Conservation (phyloP, 2,329 filamentous ascomycete genomes). For the Fusarium abutilonis region DNA sequence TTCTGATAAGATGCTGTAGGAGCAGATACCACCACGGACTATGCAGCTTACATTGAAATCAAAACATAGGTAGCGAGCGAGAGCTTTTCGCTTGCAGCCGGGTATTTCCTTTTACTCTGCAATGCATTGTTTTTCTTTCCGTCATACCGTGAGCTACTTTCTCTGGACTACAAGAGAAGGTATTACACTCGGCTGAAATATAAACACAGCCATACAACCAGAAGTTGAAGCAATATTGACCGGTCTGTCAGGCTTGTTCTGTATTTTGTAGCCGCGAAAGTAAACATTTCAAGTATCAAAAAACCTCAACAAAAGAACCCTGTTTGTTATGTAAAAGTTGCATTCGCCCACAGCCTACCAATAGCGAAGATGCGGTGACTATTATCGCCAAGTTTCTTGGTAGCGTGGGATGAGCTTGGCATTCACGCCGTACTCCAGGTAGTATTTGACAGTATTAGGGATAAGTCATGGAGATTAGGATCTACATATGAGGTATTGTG, state of each 20-base stretch:
- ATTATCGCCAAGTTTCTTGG: conserved; percentile 11
- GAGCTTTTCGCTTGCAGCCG: neutral
- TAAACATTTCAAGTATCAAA: neutral
- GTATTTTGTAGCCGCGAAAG: neutral
- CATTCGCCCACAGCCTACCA: neutral
- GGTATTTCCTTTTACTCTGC: neutral
- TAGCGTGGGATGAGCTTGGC: conserved; percentile 11
- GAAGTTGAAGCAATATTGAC: no score
- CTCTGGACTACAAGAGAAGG: no score
- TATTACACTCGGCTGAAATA: no score
- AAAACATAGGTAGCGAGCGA: conserved; percentile 12
- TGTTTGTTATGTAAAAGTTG: no score
- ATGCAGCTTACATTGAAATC: conserved; percentile 11
- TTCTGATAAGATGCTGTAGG: conserved; percentile 10
- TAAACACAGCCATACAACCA: no score
- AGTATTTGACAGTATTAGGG: neutral
- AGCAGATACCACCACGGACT: conserved; percentile 27
- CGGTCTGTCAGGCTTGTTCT: no score
- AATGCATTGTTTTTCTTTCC: no score
- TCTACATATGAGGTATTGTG: conserved; percentile 10
- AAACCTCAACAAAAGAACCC: neutral
- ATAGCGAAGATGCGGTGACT: neutral
- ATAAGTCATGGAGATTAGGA: conserved; percentile 14
- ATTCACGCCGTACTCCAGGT: neutral
- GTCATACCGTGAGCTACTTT: no score